phyloP scores from a whole-genome alignment of 1,139 yeast genomes.

The Protomyces gravidus region DNA sequence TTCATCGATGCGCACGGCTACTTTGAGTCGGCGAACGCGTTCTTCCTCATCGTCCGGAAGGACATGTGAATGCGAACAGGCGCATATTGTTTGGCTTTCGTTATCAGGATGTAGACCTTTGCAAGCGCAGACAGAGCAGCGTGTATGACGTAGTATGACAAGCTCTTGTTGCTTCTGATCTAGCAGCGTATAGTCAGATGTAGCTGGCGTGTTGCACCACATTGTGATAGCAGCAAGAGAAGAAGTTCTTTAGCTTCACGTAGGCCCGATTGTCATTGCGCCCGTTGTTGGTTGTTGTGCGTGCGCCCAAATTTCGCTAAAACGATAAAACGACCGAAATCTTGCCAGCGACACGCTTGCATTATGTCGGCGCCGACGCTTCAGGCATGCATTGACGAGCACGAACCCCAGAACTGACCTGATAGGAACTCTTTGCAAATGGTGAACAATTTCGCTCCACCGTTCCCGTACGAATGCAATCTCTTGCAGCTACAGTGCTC shows the following conservation, averaged over 20 bases:
- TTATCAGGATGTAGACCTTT: conserved; percentile 14
- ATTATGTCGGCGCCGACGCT: neutral
- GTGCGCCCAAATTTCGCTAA: neutral
- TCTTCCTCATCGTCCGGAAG: conserved; percentile 18
- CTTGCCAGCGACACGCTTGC: neutral
- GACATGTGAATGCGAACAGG: conserved; percentile 13
- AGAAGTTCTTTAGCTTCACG: no score
- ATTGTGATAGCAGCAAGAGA: no score
- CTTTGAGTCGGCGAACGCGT: conserved; percentile 20
- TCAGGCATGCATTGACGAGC: neutral
- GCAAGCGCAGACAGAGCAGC: conserved; percentile 26
- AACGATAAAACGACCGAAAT: no score
- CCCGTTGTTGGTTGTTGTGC: no score
- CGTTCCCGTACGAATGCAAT: conserved; percentile 28
- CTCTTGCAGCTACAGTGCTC: conserved; percentile 29
- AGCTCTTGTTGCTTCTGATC: conserved; percentile 5
- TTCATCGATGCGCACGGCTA: conserved; percentile 28
- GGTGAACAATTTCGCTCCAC: conserved; percentile 30
- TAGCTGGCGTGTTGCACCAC: conserved; percentile 19
- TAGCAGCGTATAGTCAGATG: neutral
- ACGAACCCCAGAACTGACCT: neutral
- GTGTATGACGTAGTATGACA: conserved; percentile 12
- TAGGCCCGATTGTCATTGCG: no score
- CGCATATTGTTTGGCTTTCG: neutral
- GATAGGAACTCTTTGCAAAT: conserved; percentile 20